These are phyloP conservation scores for Coccomyxa sp. DNA, from an alignment of 139 green algal genomes.

Conservation along the genomic window DNA sequence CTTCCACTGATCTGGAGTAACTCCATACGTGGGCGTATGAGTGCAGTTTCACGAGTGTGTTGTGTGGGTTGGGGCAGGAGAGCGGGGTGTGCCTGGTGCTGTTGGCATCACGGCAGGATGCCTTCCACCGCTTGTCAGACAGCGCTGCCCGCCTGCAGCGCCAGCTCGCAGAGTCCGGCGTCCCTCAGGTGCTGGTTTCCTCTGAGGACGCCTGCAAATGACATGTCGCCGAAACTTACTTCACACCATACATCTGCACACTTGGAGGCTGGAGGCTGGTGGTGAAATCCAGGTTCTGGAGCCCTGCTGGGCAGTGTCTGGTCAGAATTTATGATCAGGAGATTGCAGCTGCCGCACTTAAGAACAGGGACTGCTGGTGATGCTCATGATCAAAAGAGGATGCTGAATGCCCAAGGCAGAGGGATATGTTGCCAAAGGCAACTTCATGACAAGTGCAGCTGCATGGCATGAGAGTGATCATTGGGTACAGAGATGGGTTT, in stretches of 20 bases:
- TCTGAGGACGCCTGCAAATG: too few species aligned
- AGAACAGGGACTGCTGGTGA: too few species aligned
- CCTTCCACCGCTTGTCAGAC: slow-evolving; percentile 25
- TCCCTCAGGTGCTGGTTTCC: slow-evolving; percentile 6
- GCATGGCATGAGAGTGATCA: too few species aligned
- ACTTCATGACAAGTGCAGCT: too few species aligned
- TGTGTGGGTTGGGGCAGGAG: slow-evolving; percentile 1
- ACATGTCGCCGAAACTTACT: too few species aligned
- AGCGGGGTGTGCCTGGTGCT: slow-evolving; percentile 48
- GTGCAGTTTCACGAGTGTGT: not conserved
- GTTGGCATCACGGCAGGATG: slow-evolving; percentile 22
- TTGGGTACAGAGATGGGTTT: too few species aligned
- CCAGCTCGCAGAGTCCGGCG: slow-evolving; percentile 14
- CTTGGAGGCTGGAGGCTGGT: not conserved
- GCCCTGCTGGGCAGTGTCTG: not conserved
- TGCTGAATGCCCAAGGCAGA: too few species aligned
- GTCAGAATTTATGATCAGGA: not conserved
- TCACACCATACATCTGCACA: not conserved
- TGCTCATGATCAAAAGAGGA: too few species aligned
- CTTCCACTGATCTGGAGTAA: not conserved
- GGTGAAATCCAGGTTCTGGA: not conserved
- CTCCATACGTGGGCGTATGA: not conserved
- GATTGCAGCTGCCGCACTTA: not conserved
- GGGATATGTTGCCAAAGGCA: too few species aligned
- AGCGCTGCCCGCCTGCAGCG: slow-evolving; percentile 37